Evolutionary conservation across 345 rosid genomes (phyloP).

Genomic region (Balakata baccata): DNA sequence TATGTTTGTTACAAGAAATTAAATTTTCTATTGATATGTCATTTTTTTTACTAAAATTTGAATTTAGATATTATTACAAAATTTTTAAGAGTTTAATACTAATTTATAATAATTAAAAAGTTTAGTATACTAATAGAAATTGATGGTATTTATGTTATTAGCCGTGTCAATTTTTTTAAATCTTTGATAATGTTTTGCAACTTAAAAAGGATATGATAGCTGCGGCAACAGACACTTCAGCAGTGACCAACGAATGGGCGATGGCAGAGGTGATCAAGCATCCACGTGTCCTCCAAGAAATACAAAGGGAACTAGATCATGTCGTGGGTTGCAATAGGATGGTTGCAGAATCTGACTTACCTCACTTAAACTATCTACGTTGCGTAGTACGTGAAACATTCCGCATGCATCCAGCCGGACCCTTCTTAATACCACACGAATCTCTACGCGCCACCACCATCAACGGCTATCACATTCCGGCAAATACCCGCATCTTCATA

Average conservation of each 20-base stretch:
- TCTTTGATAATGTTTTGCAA: too few species aligned
- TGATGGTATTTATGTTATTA: too few species aligned
- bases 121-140: too few species aligned
- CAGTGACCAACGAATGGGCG: slow-evolving; percentile 96
- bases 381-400: slow-evolving; percentile 94
- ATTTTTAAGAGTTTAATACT: too few species aligned
- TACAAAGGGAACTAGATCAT: slow-evolving; percentile 70
- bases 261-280: slow-evolving; percentile 89
- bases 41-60: too few species aligned
- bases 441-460: slow-evolving; percentile 62
- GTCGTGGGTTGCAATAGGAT: slow-evolving; percentile 60
- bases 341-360: slow-evolving; percentile 67
- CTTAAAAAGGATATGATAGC: slow-evolving; percentile 78
- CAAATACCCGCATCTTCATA: slow-evolving; percentile 81
- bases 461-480: slow-evolving; percentile 72
- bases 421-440: slow-evolving; percentile 86
- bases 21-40: too few species aligned
- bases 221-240: slow-evolving; percentile 94
- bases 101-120: too few species aligned
- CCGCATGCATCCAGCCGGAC: slow-evolving; percentile 95
- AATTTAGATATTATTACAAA: too few species aligned
- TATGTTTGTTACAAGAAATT: too few species aligned
- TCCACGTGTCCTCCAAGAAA: slow-evolving; percentile 59
- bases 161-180: too few species aligned
- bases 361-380: slow-evolving; percentile 67